Percentiles rank a stretch among this genome's conserved stretches.
Evolutionary conservation across 2,329 filamentous ascomycete genomes (phyloP).

Genomic region (Colletotrichum falcatum): DNA sequence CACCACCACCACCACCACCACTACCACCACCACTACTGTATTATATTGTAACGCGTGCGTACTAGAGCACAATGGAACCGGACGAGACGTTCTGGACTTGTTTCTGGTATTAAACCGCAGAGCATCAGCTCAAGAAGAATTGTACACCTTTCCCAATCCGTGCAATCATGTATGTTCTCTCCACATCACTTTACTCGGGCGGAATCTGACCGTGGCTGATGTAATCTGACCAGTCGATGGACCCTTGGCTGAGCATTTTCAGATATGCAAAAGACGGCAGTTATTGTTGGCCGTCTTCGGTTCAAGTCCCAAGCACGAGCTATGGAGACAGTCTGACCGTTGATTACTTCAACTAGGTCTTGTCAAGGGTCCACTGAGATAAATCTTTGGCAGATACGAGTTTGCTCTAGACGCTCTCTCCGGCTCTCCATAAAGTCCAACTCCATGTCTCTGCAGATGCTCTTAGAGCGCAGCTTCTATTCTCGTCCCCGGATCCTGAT

Average conservation of each 20-base stretch:
- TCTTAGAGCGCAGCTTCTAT: not conserved
- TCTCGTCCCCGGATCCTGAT: not conserved
- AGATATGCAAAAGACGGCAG: not conserved
- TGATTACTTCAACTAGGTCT: not conserved
- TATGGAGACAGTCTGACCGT: conserved; percentile 16
- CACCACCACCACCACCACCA: too few relatives aligned
- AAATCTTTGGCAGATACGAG: conserved; percentile 18
- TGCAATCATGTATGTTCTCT: not conserved
- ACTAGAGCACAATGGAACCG: too few relatives aligned
- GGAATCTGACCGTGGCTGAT: not conserved
- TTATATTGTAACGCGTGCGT: not conserved
- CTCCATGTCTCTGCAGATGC: not conserved
- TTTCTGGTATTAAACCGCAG: not conserved
- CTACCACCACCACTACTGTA: too few relatives aligned
- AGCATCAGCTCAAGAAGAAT: not conserved
- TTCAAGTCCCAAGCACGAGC: not conserved
- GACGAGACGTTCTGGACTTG: too few relatives aligned
- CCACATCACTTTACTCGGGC: not conserved
- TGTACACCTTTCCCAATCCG: not conserved
- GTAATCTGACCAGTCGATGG: not conserved
- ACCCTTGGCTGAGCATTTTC: too few relatives aligned
- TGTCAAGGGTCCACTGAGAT: conserved; percentile 11
- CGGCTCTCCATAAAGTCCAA: not conserved
- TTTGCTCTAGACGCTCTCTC: not conserved
- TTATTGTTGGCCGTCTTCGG: too few relatives aligned